These are phyloP conservation scores for Hypseocharis bilobata DNA, from an alignment of 441 rosid species.

Conservation along the genomic window DNA sequence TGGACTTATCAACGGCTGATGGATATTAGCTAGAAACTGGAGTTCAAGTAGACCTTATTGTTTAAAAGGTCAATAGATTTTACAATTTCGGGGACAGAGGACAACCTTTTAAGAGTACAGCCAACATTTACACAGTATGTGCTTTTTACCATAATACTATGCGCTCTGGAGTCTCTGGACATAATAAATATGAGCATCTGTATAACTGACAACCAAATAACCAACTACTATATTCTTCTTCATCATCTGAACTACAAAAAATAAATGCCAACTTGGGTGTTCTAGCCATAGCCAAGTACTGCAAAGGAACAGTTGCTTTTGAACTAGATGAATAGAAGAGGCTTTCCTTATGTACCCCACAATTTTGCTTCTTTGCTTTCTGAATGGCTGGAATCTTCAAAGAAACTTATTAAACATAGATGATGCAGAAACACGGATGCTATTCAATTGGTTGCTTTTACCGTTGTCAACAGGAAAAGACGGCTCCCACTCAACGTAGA, in stretches of 20 bases:
- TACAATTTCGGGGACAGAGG: no score
- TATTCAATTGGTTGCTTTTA: conserved; percentile 9
- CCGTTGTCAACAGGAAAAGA: conserved; percentile 13
- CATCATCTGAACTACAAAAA: not conserved
- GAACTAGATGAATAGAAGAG: not conserved
- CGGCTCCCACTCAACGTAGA: not conserved
- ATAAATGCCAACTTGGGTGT: not conserved
- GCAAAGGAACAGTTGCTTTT: not conserved
- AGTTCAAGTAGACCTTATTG: no score
- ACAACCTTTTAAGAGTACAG: no score
- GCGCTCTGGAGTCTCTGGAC: not conserved
- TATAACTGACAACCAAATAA: not conserved
- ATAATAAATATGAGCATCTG: not conserved
- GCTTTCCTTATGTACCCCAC: not conserved
- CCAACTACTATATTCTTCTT: no score
- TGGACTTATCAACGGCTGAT: no score
- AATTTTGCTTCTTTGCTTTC: conserved; percentile 19
- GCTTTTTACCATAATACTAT: not conserved
- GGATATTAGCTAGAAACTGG: no score
- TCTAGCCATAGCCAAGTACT: not conserved
- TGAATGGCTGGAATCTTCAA: conserved; percentile 13
- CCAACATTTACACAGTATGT: not conserved
- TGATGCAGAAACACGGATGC: conserved; percentile 15
- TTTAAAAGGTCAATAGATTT: no score
- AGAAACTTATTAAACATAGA: not conserved